These are phyloP conservation scores for Raddia distichophylla DNA, from an alignment of 176 grass and related monocot genomes.

Conservation along the genomic window DNA sequence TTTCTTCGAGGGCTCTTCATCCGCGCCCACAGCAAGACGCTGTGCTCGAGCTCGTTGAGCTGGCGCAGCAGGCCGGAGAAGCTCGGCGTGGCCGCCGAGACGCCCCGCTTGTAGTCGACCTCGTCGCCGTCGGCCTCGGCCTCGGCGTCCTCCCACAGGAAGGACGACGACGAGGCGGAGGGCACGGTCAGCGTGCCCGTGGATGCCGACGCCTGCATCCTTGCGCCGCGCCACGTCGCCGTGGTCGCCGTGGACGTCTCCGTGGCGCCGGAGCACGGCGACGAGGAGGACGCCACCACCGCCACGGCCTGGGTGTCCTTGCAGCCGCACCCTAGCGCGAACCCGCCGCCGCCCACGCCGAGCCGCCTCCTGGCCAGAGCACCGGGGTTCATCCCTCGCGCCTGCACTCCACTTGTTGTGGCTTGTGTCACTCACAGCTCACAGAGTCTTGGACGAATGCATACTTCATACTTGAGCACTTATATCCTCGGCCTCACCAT, in stretches of 20 bases:
- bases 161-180: conserved; percentile 58
- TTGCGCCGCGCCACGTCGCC: conserved; percentile 35
- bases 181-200: conserved; percentile 59
- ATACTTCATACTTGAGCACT: too few relatives aligned
- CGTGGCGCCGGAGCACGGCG: conserved; percentile 36
- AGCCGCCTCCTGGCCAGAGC: conserved; percentile 39
- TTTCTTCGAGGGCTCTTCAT: conserved; percentile 37
- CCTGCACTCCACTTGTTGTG: background rate
- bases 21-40: conserved; percentile 51
- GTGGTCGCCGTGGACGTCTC: conserved; percentile 49
- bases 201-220: conserved; percentile 34
- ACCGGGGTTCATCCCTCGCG: conserved; percentile 37
- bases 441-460: conserved; percentile 18
- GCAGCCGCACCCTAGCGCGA: conserved; percentile 63
- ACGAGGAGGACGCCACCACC: conserved; percentile 23
- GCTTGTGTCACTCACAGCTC: background rate
- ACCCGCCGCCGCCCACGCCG: conserved; percentile 32
- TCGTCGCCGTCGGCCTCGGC: conserved; percentile 36
- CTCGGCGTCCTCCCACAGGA: conserved; percentile 42
- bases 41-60: conserved; percentile 73
- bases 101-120: conserved; percentile 39
- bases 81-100: conserved; percentile 43
- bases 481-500: too few relatives aligned
- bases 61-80: conserved; percentile 69
- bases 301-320: conserved; percentile 66